Percentiles rank a stretch among this genome's conserved stretches.
phyloP scores from a whole-genome alignment of 306 rosid genomes.

The Castanea crenata region DNA sequence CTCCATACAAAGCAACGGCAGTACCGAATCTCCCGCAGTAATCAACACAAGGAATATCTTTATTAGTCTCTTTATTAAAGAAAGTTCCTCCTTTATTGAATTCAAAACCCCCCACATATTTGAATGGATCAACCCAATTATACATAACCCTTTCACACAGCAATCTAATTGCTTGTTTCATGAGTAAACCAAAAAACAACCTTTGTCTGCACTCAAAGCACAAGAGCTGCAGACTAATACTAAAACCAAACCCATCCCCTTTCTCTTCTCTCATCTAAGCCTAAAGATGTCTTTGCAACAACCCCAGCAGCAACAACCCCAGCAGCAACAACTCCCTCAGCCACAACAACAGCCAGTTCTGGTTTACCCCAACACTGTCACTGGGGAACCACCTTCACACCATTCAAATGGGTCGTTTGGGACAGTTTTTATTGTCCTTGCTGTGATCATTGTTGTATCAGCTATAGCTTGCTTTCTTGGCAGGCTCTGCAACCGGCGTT shows the following conservation, averaged over 20 bases:
- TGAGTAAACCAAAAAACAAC: conserved; percentile 32
- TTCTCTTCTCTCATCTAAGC: conserved; percentile 1
- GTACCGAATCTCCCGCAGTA: conserved; percentile 27
- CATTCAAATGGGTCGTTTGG: conserved; percentile 87
- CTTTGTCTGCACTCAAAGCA: conserved; percentile 63
- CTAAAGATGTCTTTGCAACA: conserved; percentile 47
- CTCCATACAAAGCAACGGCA: conserved; percentile 49
- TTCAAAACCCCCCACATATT: conserved; percentile 27
- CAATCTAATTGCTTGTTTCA: conserved; percentile 41
- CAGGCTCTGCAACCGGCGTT: conserved; percentile 60
- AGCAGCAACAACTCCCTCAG: conserved; percentile 28
- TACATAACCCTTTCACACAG: conserved; percentile 38
- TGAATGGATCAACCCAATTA: conserved; percentile 10
- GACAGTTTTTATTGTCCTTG: conserved; percentile 78
- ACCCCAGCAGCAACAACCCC: conserved; percentile 40
- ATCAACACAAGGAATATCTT: conserved; percentile 39
- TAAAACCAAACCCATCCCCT: conserved; percentile 21
- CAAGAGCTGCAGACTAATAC: conserved; percentile 25
- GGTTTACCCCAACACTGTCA: conserved; percentile 58
- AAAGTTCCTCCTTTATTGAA: conserved; percentile 33
- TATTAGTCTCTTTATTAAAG: conserved; percentile 61
- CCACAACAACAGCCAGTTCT: conserved; percentile 55
- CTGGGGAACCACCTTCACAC: conserved; percentile 45
- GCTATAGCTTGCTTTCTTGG: conserved; percentile 77
- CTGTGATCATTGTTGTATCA: conserved; percentile 66